Evolutionary conservation across 2,329 filamentous ascomycete species (phyloP), one percentile per base, ranked within the genome.

Genomic region (Penicillium sp.): DNA sequence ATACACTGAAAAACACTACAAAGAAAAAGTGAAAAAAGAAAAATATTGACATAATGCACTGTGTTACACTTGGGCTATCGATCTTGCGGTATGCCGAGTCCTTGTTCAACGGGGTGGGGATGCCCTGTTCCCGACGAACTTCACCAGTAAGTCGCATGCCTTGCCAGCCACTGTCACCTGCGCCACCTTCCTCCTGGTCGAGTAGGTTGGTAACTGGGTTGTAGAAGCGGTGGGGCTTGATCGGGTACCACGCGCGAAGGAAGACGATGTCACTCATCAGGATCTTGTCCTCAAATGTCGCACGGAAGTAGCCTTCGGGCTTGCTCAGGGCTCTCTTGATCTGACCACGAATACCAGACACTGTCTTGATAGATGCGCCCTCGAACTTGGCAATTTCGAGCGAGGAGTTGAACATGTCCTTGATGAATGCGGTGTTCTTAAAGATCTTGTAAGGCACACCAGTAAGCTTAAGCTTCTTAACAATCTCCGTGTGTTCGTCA

Each of bases 381-480:
- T 99, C 95, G 71, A 99, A 99, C 74, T 98, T 99, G 70, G 95
- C 94, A 65, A 99, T 95, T 75, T 99, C 95, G 43, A 99, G 87
- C 0, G 92, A 84, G 0, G 89, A 89, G 73, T 87, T 92, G 83
- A 99, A 99, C 95, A 99, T 99, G 79, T 96, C 92, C 77, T 95
- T 96, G 79, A 99, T 92, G 75, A 99, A 99, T 40, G 95, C 93
- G 0, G 95, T 99, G 81, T 99, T 99, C 79, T 96, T 96, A 86
- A 96, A 98, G 77, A 98, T 96, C 80, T 98, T 98, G 84, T 95
- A 96, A 1, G 95, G 93, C 50, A 87, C 84, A 60, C 95, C 95
- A 0, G 92, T 97, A 50, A 99, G 85, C 78, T 99, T 99, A 72
- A 99, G 88, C 83, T 99, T 99, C 85, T 99, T 99, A 76, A 99